Conservation (phyloP, 2,329 filamentous ascomycete species). For the Verticillium klebahnii region DNA sequence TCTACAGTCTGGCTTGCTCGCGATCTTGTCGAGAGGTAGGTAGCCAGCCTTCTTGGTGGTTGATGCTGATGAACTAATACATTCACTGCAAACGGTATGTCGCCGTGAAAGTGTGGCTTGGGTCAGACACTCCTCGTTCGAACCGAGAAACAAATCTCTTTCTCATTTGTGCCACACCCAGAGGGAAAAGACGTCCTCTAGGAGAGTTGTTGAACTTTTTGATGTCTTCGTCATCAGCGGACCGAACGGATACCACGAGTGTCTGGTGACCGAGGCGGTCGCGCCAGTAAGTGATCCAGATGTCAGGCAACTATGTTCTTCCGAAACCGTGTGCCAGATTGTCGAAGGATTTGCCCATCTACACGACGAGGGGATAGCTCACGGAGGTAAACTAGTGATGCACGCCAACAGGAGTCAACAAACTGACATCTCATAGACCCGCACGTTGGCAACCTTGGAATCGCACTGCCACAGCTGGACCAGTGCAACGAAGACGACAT, state of each 20-base stretch:
- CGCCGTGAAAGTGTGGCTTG: constrained; percentile 3
- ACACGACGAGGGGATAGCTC: neutral
- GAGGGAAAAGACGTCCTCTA: neutral
- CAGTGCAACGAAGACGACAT: neutral
- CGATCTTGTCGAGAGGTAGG: constrained; percentile 4
- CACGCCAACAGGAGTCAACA: neutral
- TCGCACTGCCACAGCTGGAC: neutral
- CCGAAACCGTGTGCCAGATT: neutral
- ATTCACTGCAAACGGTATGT: constrained; percentile 2
- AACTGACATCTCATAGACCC: neutral
- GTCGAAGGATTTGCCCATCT: constrained; percentile 3
- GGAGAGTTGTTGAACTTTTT: constrained; percentile 2
- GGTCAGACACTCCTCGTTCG: neutral
- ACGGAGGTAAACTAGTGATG: neutral
- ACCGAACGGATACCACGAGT: constrained; percentile 9
- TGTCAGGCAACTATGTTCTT: neutral
- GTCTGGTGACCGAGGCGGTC: constrained; percentile 7
- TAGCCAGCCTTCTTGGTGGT: neutral
- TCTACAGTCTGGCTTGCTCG: constrained; percentile 7
- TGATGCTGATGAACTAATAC: neutral
- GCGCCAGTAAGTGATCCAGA: constrained; percentile 1
- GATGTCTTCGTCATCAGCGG: constrained; percentile 6
- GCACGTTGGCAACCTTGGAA: neutral
- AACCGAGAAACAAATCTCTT: neutral
- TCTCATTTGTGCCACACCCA: neutral